Conservation (phyloP, 305 asterid species). For the Ruellia speciosa region DNA sequence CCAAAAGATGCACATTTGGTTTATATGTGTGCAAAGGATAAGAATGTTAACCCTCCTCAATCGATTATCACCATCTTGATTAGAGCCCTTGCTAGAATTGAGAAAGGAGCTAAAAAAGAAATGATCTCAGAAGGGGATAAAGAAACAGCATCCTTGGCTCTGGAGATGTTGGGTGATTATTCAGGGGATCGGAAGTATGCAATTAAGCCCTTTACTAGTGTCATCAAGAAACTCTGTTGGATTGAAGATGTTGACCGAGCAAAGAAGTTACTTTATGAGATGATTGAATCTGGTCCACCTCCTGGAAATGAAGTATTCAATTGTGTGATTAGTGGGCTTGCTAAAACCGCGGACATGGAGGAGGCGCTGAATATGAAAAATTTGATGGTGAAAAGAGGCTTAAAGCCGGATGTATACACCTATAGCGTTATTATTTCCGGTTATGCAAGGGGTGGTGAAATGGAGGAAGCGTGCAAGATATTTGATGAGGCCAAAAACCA, state of each 20-base stretch:
- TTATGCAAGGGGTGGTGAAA: constrained; percentile 44
- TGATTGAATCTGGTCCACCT: constrained; percentile 70
- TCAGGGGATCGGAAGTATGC: constrained; percentile 47
- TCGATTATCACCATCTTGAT: constrained; percentile 43
- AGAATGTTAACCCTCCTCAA: constrained; percentile 33
- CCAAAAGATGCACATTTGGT: constrained; percentile 61
- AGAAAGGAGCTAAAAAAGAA: constrained; percentile 26
- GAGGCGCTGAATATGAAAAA: constrained; percentile 44
- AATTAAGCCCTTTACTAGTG: constrained; percentile 45
- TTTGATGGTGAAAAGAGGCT: constrained; percentile 65
- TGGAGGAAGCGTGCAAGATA: constrained; percentile 65
- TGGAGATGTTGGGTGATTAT: constrained; percentile 47
- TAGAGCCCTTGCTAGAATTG: constrained; percentile 44
- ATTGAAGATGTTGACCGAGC: constrained; percentile 56
- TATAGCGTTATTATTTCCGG: constrained; percentile 66
- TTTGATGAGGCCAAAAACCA: constrained; percentile 57
- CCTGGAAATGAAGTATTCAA: constrained; percentile 69
- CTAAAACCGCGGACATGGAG: constrained; percentile 49
- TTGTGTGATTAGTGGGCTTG: constrained; percentile 50
- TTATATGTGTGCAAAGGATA: constrained; percentile 59
- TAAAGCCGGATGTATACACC: constrained; percentile 73
- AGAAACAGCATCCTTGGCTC: constrained; percentile 50
- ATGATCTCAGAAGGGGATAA: constrained; percentile 34
- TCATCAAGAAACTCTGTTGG: constrained; percentile 57
- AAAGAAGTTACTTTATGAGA: constrained; percentile 46